Conservation (phyloP, 2,329 filamentous ascomycete species). For the Helminthosporium solani region DNA sequence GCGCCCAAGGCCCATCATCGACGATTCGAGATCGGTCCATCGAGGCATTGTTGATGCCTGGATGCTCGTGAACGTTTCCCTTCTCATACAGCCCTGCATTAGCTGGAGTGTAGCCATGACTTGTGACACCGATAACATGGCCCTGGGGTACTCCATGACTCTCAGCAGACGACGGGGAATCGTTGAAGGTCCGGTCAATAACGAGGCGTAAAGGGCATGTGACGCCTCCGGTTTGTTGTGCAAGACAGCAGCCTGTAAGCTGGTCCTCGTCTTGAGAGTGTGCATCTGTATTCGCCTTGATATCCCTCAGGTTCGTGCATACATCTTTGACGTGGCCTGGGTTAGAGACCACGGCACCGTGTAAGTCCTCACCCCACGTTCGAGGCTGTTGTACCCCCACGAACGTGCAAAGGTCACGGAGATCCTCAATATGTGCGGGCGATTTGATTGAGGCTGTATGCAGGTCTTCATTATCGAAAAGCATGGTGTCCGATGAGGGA, state of each 20-base stretch:
- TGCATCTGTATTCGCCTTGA: background rate
- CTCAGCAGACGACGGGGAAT: constrained; percentile 4
- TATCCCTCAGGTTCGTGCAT: background rate
- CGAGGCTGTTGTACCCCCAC: constrained; percentile 4
- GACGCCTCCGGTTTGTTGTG: constrained; percentile 15
- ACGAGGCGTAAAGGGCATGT: constrained; percentile 21
- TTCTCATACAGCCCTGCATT: constrained; percentile 14
- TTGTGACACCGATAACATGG: constrained; percentile 15
- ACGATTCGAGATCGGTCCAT: constrained; percentile 16
- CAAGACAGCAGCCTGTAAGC: constrained; percentile 16
- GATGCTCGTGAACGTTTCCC: constrained; percentile 8
- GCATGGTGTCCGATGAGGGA: constrained; percentile 36
- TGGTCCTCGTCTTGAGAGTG: background rate
- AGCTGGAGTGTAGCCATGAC: constrained; percentile 11
- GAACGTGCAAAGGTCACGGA: constrained; percentile 4
- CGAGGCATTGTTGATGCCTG: constrained; percentile 4
- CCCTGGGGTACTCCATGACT: constrained; percentile 7
- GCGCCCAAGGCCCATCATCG: constrained; percentile 32
- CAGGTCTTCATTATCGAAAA: constrained; percentile 33
- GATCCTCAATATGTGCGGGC: constrained; percentile 4
- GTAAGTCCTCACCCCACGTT: constrained; percentile 2
- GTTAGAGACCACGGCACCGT: background rate
- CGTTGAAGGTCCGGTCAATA: constrained; percentile 15
- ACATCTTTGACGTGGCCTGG: background rate
- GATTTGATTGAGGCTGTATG: constrained; percentile 10